phyloP scores from a whole-genome alignment of 2,329 filamentous ascomycete species.

The Hypoxylon sp. region DNA sequence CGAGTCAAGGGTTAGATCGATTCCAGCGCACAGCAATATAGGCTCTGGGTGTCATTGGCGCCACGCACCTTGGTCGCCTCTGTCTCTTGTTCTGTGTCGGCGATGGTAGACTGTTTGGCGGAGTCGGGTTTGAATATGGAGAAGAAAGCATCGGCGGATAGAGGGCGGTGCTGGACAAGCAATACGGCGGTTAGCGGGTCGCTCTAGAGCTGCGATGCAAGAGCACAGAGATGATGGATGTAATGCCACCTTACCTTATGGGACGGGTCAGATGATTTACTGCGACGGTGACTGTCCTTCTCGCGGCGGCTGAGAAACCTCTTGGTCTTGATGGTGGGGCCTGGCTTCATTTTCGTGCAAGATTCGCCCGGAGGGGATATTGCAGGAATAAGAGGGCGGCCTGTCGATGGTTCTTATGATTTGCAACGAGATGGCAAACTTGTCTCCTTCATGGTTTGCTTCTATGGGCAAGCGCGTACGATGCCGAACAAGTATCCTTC shows the following conservation, averaged over 20 bases:
- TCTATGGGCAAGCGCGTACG: slow-evolving; percentile 6
- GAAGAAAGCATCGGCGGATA: slow-evolving; percentile 65
- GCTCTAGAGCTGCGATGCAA: not conserved
- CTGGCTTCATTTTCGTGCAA: slow-evolving; percentile 18
- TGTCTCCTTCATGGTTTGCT: slow-evolving; percentile 23
- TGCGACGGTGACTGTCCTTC: slow-evolving; percentile 65
- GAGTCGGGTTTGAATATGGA: slow-evolving; percentile 70
- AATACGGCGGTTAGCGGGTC: slow-evolving; percentile 15
- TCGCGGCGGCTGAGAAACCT: slow-evolving; percentile 77
- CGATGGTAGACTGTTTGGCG: slow-evolving; percentile 62
- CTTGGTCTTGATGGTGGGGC: slow-evolving; percentile 58
- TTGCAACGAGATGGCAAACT: slow-evolving; percentile 16
- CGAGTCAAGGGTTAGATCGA: slow-evolving; percentile 23
- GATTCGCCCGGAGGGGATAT: slow-evolving; percentile 21
- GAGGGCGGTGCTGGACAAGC: slow-evolving; percentile 55
- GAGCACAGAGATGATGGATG: slow-evolving; percentile 17
- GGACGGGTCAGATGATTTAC: slow-evolving; percentile 62
- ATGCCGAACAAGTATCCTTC: not conserved
- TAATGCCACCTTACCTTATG: slow-evolving; percentile 55
- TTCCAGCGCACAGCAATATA: not conserved
- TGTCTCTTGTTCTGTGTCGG: slow-evolving; percentile 55
- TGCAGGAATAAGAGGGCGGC: slow-evolving; percentile 13
- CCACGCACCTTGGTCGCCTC: slow-evolving; percentile 51
- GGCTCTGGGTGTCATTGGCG: slow-evolving; percentile 10
- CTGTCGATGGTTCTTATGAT: slow-evolving; percentile 22